A percentile compares a stretch with the other conserved stretches of the same genome.
phyloP scores from a whole-genome alignment of 805 yeast species.

The Wickerhamomyces strasburgensis region DNA sequence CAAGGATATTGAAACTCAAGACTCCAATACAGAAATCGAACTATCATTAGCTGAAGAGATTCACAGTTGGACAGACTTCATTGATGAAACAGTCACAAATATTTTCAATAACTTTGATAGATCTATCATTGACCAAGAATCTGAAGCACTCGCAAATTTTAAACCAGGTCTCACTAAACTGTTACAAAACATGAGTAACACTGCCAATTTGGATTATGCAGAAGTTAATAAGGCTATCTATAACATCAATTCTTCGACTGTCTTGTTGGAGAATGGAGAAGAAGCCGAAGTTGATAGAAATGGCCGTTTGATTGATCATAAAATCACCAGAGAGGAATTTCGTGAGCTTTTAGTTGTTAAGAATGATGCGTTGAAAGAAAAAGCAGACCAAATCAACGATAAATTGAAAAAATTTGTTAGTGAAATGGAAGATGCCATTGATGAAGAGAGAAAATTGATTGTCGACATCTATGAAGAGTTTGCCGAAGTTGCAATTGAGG shows the following conservation, averaged over 20 bases:
- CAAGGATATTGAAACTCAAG: conserved; percentile 2
- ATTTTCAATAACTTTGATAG: conserved; percentile 35
- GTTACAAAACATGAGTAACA: conserved; percentile 30
- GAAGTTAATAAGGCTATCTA: conserved; percentile 29
- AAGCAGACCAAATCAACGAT: conserved; percentile 30
- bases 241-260: conserved; percentile 34
- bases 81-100: conserved; percentile 34
- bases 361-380: conserved; percentile 25
- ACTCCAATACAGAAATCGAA: conserved; percentile 1
- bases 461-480: conserved; percentile 71
- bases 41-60: conserved; percentile 31
- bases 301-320: conserved; percentile 31
- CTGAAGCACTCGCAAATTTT: conserved; percentile 23
- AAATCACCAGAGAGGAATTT: conserved; percentile 42
- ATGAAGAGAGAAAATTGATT: conserved; percentile 37
- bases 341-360: conserved; percentile 38
- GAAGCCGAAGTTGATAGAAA: conserved; percentile 30
- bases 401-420: conserved; percentile 27
- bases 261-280: conserved; percentile 28
- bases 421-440: conserved; percentile 28
- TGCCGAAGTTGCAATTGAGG: conserved; percentile 60
- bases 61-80: conserved; percentile 30
- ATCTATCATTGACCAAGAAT: conserved; percentile 30
- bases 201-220: conserved; percentile 24
- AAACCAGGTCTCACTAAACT: conserved; percentile 29